These are phyloP conservation scores for Takakia lepidozioides DNA, from an alignment of 225 moss, liverwort and hornwort species.

Conservation along the genomic window DNA sequence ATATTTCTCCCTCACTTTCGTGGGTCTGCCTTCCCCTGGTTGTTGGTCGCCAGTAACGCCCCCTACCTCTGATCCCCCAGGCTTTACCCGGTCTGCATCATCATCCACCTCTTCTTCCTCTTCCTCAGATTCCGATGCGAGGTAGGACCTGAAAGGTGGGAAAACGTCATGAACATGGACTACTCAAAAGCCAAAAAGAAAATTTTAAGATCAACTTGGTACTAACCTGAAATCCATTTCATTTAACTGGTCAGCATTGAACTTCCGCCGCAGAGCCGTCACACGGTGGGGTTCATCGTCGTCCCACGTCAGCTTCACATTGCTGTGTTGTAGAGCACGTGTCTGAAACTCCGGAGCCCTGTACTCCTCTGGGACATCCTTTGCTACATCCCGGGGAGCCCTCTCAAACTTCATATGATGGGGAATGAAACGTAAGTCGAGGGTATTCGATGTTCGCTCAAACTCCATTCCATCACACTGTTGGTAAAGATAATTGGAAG, in stretches of 20 bases:
- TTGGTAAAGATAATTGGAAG: constrained; percentile 70
- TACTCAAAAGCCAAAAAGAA: too few relatives aligned
- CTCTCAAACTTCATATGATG: constrained; percentile 68
- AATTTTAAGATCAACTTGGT: neutral
- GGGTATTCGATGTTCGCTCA: constrained; percentile 91
- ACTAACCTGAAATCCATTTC: constrained; percentile 84
- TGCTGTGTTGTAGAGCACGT: constrained; percentile 87
- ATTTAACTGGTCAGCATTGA: constrained; percentile 75
- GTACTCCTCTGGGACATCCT: constrained; percentile 55
- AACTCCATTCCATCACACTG: constrained; percentile 92
- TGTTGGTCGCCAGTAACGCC: constrained; percentile 16
- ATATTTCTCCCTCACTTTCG: constrained; percentile 59
- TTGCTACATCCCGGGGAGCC: constrained; percentile 61
- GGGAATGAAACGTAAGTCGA: constrained; percentile 83
- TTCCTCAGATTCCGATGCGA: constrained; percentile 68
- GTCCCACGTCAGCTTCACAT: constrained; percentile 94
- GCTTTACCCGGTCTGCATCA: constrained; percentile 16
- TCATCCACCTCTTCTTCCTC: constrained; percentile 24
- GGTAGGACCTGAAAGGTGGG: constrained; percentile 40
- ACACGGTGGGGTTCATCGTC: constrained; percentile 89
- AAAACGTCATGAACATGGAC: neutral
- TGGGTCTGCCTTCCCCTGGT: constrained; percentile 21
- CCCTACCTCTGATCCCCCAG: constrained; percentile 28
- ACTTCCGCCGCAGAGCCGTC: constrained; percentile 81
- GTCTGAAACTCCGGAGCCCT: constrained; percentile 91